phyloP scores from a whole-genome alignment of 78 protist species.

The Guillardia theta region DNA sequence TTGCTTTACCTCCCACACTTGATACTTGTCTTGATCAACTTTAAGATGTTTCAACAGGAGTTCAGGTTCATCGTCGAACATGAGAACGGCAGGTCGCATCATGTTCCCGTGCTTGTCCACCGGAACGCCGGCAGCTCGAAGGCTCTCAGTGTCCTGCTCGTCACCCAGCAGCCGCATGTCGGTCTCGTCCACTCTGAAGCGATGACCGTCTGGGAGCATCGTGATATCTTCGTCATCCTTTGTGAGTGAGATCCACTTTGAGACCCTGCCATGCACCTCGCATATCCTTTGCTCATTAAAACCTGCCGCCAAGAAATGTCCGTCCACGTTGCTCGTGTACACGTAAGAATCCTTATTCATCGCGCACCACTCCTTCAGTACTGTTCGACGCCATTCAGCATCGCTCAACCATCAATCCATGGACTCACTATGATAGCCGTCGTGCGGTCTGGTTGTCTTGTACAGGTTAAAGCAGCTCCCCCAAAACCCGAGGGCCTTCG shows the following conservation, averaged over 20 bases:
- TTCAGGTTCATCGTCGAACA: background rate
- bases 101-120: background rate
- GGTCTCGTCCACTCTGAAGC: background rate
- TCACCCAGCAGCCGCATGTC: background rate
- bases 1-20: background rate
- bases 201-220: background rate
- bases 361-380: background rate
- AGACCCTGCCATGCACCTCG: background rate
- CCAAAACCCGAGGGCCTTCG: background rate
- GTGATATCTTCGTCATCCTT: background rate
- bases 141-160: background rate
- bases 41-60: background rate
- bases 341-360: background rate
- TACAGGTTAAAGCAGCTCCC: background rate
- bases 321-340: conserved; percentile 17
- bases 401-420: too few species aligned
- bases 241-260: background rate
- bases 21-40: background rate
- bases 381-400: too few species aligned
- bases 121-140: background rate
- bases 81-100: background rate
- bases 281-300: background rate
- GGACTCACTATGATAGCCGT: background rate
- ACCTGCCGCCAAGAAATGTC: background rate
- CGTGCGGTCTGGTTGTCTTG: background rate